Percentiles rank a stretch among this genome's conserved stretches.
Evolutionary conservation across 1,284 basidiomycete genomes (phyloP).

Genomic region (Ceratobasidium sp.): DNA sequence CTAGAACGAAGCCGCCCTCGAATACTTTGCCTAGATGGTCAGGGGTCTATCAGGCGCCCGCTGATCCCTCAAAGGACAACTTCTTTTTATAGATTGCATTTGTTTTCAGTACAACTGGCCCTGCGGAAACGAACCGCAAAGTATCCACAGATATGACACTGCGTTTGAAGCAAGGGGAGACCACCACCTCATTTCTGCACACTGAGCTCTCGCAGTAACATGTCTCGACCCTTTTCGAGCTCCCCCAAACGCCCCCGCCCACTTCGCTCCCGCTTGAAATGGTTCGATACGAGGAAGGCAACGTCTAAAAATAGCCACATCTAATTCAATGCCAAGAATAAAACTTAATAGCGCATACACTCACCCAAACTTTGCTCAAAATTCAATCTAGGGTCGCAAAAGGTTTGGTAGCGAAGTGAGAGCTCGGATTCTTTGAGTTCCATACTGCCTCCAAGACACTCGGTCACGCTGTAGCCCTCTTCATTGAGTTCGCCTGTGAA

Average conservation of each 20-base stretch:
- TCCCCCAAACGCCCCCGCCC: conserved; percentile 42
- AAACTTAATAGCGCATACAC: conserved; percentile 47
- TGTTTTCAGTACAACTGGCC: neutral
- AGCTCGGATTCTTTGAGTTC: conserved; percentile 75
- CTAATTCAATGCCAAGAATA: conserved; percentile 35
- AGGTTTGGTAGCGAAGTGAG: conserved; percentile 76
- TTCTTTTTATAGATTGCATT: conserved; percentile 17
- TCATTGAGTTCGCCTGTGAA: conserved; percentile 95
- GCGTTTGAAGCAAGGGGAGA: neutral
- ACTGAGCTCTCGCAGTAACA: conserved; percentile 33
- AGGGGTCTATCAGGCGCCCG: conserved; percentile 23
- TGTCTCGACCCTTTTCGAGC: conserved; percentile 29
- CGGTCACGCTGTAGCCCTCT: conserved; percentile 90
- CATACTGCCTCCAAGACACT: conserved; percentile 82
- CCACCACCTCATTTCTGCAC: conserved; percentile 13
- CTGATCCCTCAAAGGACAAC: neutral
- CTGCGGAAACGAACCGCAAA: conserved; percentile 1
- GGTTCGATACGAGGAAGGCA: conserved; percentile 78
- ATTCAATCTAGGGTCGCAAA: conserved; percentile 82
- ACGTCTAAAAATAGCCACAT: conserved; percentile 59
- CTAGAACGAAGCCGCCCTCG: neutral
- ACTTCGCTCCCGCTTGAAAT: conserved; percentile 70
- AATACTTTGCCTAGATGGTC: neutral
- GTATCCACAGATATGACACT: neutral
- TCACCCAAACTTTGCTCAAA: conserved; percentile 81